Base-by-base conservation (phyloP, 768 basidiomycete genomes). In the Lactarius deliciosus region DNA sequence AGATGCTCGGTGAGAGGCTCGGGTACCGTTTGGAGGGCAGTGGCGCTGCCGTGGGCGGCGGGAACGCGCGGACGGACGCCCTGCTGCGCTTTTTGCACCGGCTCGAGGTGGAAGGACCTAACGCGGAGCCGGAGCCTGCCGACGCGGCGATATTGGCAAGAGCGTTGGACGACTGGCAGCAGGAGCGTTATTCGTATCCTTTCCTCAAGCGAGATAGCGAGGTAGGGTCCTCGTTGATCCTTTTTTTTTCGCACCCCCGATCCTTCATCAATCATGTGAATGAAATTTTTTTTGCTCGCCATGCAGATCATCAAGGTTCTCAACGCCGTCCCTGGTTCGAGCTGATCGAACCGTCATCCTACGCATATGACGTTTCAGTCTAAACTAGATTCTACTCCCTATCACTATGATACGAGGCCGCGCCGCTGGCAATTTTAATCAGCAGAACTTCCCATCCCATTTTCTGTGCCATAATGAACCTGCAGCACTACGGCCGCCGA, bases 201-300 rank as follows among this genome's bases (percentile, higher is more conserved):
- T 66, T 66, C 30, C 65, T 66, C 47, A 57, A 50, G 43, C 56
- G 16, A 4, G 30, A 63, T 63, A 20, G 2, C 30, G 11, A 58
- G 56, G 65, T 66, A 34, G 0, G 0, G 65, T 54, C 13, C 11
- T 34, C 18, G 2, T 5, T 32, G 15, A 16, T 56, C 34, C 32
- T 10, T 10, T 10, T 20, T 54, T 54, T 54, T 56, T 32, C 18
- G 6, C 32, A 18, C 18, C 47, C 34, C 47, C 30, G 32, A 36
- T 28, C 38, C 20, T 8, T 11, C 10, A 50, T 50, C n/a, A 5
- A 53, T 53, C 50, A 53, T 25, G 22, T 22, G 22, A 13, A 15
- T 25, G 13, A 25, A 13, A 15, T 22, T 25, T 25, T 22, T 50
- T 45, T 62, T 28, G 7, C 2, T 13, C n/a, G 28, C 2, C 57